Evolutionary conservation across 2,329 filamentous ascomycete genomes (phyloP), one percentile per base, ranked within the genome.

Genomic region (Aspergillus ustus): DNA sequence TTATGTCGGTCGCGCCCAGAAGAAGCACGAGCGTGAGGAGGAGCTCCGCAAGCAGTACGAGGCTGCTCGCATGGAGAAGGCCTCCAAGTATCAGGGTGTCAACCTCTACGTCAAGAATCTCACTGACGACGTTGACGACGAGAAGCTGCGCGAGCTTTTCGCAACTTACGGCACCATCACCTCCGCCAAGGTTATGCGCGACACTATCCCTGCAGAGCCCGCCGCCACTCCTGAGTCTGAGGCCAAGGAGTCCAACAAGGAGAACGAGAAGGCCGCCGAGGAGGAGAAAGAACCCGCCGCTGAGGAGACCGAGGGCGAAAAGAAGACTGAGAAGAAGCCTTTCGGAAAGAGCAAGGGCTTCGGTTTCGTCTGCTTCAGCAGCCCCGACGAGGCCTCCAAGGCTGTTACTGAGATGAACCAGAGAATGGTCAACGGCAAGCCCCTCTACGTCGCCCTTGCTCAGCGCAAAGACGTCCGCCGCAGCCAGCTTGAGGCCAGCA

Each of bases 31-130:
- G 85, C 95, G 95, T 74, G 95, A 99, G 85, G 95, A 99, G 84
- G 95, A 99, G 83, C 89, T 99, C 64, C 93, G 95, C 83, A 96
- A 92, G 86, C 96, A 97, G 75, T 98, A 99, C 81, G 95, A 99
- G 82, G 94, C 94, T 74, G 93, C 93, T 73, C 94, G 95, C 73
- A 86, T 96, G 73, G 95, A 99, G 87, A 99, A 99, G 86, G 93
- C 93, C 79, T 96, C 88, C 84, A 99, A 99, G 85, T 99, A 99
- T 83, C 93, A 97, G 83, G 95, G 95, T 70, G 95, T 99, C 80
- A 99, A 99, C 85, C 87, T 99, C 53, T 99, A 99, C 84, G 95
- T 99, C 83, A 99, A 99, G 89, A 99, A 99, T 82, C 85, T 99
- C 64, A 91, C 93, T 68, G 95, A 99, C 70, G 95, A 98, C 64